Evolutionary conservation across 768 basidiomycete species (phyloP).

Genomic region (Tricholoma saponaceum): DNA sequence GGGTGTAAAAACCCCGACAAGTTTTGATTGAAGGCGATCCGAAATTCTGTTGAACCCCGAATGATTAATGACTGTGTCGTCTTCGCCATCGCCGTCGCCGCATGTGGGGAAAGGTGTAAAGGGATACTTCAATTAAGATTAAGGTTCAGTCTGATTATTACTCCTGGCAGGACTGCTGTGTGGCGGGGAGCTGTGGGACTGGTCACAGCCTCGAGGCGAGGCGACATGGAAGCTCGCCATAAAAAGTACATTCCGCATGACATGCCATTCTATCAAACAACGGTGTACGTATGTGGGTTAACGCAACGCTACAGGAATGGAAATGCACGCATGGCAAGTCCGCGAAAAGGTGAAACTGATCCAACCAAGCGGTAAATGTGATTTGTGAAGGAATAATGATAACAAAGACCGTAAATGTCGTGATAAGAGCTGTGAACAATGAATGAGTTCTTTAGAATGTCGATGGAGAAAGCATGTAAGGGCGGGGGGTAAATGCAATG

Average conservation of each 20-base stretch:
- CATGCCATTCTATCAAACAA: not conserved
- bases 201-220: not conserved
- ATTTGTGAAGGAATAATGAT: constrained; percentile 1
- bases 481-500: not conserved
- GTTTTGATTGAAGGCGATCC: not conserved
- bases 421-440: not conserved
- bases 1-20: not conserved
- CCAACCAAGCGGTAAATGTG: not conserved
- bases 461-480: not conserved
- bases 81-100: not conserved
- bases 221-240: not conserved
- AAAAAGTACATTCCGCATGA: not conserved
- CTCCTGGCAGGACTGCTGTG: not conserved
- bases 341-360: not conserved
- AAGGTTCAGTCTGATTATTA: not conserved
- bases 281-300: not conserved
- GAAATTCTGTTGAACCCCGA: not conserved
- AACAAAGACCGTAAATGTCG: not conserved
- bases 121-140: not conserved
- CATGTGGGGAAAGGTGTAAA: not conserved
- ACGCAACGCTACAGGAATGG: not conserved
- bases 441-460: not conserved
- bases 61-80: not conserved
- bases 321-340: not conserved
- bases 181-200: not conserved